Base-by-base conservation (phyloP, 495 filamentous ascomycete species). In the Talaromyces liani region DNA sequence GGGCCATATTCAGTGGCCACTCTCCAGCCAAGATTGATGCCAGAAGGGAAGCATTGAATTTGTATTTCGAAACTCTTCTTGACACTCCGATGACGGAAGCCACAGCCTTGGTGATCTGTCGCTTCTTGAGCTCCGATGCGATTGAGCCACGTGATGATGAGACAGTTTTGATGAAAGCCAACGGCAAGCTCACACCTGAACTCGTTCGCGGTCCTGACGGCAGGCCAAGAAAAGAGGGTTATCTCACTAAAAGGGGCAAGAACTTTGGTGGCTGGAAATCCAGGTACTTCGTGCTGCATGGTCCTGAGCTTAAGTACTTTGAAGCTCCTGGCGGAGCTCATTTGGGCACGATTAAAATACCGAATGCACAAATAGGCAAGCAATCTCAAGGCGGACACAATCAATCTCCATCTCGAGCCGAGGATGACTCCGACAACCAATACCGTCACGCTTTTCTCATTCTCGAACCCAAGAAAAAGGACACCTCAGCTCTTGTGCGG, bases 221-320 rank as follows among this genome's bases (percentile, higher is more conserved):
- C 3, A 86, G 85, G 61, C 85, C 88, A 1, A 80, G 86, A 65
- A 93, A 93, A 69, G 92, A 88, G 70, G 94, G 94, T 16, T 98
- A 97, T 78, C 79, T 98, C 33, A 97, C 94, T 6, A 98, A 98
- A 76, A 81, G 89, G 62, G 94, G 94, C 27, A 98, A 98, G 79
- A 97, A 97, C 67, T 98, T 98, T 75, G 94, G 94, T 25, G 94
- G 94, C n/a, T 98, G 94, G 94, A 98, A 98, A 72, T 91, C 91
- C 16, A 83, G 94, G 61, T 98, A 90, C 71, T 98, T 98, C 68
- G 82, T 96, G 53, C 83, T 98, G 1, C 91, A 98, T 69, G 92
- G 92, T 2, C 91, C 95, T 16, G 82, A 91, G 39, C 75, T 98
- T 65, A 91, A 88, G 68, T 98, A 98, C 71, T 97, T 91, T 69